Evolutionary conservation across 148 eudicot genomes (phyloP).

Genomic region (Nepenthes mirabilis): DNA sequence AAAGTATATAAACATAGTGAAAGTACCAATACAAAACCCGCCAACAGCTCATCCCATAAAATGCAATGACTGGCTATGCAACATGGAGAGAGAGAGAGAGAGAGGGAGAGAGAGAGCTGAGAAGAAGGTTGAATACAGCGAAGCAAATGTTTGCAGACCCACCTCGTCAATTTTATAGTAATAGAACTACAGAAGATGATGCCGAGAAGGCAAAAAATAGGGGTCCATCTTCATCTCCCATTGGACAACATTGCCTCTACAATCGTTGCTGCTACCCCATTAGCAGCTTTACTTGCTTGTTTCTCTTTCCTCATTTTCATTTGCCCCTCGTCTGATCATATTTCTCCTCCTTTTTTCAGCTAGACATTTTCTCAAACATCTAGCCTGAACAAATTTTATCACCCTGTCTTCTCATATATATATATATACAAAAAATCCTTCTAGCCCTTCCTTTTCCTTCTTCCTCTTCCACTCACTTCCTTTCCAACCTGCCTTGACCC

Average conservation of each 20-base stretch:
- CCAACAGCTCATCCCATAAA: too few species aligned
- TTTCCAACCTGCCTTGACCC: conserved; percentile 1
- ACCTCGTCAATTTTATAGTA: too few species aligned
- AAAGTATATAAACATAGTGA: too few species aligned
- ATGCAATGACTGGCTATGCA: too few species aligned
- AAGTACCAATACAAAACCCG: too few species aligned
- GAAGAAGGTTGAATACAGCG: too few species aligned
- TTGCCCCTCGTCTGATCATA: conserved; percentile 3
- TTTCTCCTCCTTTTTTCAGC: background rate
- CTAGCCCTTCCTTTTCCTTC: background rate
- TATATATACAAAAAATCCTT: background rate
- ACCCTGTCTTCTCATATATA: background rate
- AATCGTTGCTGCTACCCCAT: conserved; percentile 14
- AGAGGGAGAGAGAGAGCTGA: too few species aligned
- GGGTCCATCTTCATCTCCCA: conserved; percentile 6
- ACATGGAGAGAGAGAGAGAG: too few species aligned
- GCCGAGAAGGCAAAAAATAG: too few species aligned
- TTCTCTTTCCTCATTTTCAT: background rate
- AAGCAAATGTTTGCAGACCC: background rate
- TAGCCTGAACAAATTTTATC: conserved; percentile 3
- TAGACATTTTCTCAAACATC: conserved; percentile 17
- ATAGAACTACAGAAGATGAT: too few species aligned
- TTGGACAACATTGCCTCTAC: conserved; percentile 7
- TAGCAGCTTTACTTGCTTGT: conserved; percentile 20
- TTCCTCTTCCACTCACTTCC: background rate